phyloP scores from a whole-genome alignment of 148 eudicot species.

The Heliosperma pusillum region DNA sequence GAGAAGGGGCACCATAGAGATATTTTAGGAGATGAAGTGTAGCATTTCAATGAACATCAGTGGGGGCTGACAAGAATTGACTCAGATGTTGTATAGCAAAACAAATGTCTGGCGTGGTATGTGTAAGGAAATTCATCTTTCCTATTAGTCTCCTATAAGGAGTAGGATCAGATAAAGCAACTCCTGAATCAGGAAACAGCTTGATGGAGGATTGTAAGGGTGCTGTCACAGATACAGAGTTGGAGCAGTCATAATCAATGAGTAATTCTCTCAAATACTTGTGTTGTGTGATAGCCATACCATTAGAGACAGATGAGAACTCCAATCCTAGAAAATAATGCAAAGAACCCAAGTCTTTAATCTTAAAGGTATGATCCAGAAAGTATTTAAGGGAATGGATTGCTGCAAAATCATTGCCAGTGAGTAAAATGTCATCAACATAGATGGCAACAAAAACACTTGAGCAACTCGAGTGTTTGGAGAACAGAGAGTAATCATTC shows the following conservation, averaged over 20 bases:
- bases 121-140: neutral
- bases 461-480: neutral
- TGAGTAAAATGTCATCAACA: no score
- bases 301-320: neutral
- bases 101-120: neutral
- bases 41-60: no score
- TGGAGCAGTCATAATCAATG: rapidly evolving
- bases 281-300: neutral
- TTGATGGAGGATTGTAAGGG: neutral
- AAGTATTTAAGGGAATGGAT: neutral
- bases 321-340: neutral
- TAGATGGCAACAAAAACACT: neutral
- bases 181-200: neutral
- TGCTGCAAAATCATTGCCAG: neutral
- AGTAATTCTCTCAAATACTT: neutral
- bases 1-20: no score
- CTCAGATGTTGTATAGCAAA: neutral
- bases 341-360: neutral
- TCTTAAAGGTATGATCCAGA: neutral
- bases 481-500: neutral
- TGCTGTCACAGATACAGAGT: rapidly evolving
- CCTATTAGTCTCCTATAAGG: neutral
- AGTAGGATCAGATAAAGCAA: neutral
- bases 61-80: no score
- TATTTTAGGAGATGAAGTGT: no score